Conservation (phyloP, 2,329 filamentous ascomycete genomes). For the Clonostachys sp. region DNA sequence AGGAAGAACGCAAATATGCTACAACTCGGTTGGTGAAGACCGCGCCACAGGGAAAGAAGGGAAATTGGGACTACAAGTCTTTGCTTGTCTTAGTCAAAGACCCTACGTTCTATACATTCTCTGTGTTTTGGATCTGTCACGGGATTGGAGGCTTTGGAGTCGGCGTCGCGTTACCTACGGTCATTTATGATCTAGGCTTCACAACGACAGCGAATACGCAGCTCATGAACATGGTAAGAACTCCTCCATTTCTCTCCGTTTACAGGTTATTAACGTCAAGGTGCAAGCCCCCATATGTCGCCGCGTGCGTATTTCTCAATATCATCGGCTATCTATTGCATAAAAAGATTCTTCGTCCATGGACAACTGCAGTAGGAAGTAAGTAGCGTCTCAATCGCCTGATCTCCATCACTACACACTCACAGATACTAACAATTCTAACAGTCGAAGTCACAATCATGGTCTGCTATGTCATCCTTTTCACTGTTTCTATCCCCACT, state of each 20-base stretch:
- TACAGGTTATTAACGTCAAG: too few relatives aligned
- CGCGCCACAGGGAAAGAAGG: conserved; percentile 12
- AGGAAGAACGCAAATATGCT: conserved; percentile 9
- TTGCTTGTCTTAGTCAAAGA: conserved; percentile 7
- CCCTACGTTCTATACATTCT: conserved; percentile 13
- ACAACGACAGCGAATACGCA: conserved; percentile 16
- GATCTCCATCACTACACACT: background rate
- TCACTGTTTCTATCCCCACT: conserved; percentile 22
- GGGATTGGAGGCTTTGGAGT: conserved; percentile 19
- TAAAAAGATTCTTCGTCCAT: conserved; percentile 10
- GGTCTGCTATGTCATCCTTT: conserved; percentile 30
- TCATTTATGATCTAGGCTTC: conserved; percentile 18
- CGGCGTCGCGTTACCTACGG: conserved; percentile 15
- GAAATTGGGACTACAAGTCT: conserved; percentile 8
- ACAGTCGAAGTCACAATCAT: conserved; percentile 23
- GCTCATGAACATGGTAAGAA: conserved; percentile 15
- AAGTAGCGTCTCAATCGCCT: background rate
- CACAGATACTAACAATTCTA: background rate
- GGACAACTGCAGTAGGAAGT: conserved; percentile 11
- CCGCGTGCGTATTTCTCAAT: conserved; percentile 15
- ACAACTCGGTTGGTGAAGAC: conserved; percentile 11
- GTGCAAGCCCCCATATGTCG: conserved; percentile 9
- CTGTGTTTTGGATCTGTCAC: conserved; percentile 17
- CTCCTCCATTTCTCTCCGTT: too few relatives aligned
- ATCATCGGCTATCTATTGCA: conserved; percentile 13